Evolutionary conservation across 257 asterid species (phyloP).

Genomic region (Nicotiana tabacum): DNA sequence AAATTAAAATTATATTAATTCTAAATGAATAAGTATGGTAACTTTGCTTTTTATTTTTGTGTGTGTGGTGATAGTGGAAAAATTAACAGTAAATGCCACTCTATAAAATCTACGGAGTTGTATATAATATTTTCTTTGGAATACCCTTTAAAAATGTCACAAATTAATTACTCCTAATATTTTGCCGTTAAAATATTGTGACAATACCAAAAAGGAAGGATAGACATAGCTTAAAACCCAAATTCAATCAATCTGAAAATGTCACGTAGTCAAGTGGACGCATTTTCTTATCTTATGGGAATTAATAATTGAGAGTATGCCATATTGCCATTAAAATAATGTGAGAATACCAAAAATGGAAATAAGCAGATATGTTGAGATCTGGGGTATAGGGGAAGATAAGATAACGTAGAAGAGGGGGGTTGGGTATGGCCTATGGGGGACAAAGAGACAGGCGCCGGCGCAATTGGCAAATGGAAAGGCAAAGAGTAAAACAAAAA

Average conservation of each 20-base stretch:
- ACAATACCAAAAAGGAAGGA: not conserved
- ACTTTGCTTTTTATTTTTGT: no score
- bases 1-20: no score
- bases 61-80: no score
- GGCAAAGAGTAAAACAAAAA: not conserved
- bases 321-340: not conserved
- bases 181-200: not conserved
- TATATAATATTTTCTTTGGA: no score
- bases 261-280: not conserved
- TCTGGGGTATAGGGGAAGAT: not conserved
- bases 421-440: slow-evolving; percentile 22
- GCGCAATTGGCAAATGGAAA: slow-evolving; percentile 33
- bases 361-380: not conserved
- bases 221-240: not conserved
- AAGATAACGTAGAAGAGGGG: slow-evolving; percentile 17
- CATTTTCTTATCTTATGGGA: not conserved
- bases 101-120: no score
- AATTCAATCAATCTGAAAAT: not conserved
- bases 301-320: not conserved
- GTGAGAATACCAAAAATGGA: not conserved
- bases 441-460: slow-evolving; percentile 50
- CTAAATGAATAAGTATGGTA: no score
- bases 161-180: no score
- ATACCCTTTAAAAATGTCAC: no score
- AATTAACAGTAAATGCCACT: no score